These are phyloP conservation scores for Linum usitatissimum DNA, from an alignment of 345 rosid species.

Conservation along the genomic window DNA sequence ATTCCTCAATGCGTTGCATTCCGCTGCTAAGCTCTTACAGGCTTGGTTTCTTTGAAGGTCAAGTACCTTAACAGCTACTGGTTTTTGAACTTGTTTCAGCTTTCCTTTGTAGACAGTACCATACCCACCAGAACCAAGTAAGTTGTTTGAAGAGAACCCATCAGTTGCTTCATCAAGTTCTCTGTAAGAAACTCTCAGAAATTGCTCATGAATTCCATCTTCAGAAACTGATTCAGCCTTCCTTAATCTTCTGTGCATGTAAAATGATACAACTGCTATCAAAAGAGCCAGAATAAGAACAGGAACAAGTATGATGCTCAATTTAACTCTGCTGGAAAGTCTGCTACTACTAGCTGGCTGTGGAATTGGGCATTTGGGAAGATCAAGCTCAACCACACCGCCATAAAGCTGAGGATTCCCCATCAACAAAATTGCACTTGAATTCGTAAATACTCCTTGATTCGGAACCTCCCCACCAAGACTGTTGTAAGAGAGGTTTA, in stretches of 20 bases:
- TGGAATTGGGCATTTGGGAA: not conserved
- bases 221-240: not conserved
- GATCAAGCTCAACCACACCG: not conserved
- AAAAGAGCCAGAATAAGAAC: not conserved
- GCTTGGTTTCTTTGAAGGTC: constrained; percentile 2
- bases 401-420: constrained; percentile 6
- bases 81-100: not conserved
- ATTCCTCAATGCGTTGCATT: constrained; percentile 10
- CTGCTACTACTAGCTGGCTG: no score
- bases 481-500: constrained; percentile 3
- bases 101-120: constrained; percentile 13
- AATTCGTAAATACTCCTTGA: not conserved
- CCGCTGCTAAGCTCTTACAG: constrained; percentile 8
- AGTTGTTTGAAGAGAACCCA: constrained; percentile 6
- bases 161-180: constrained; percentile 6
- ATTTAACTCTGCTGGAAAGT: no score
- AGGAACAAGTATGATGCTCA: no score
- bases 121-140: constrained; percentile 9
- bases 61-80: constrained; percentile 10
- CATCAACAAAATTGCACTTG: not conserved
- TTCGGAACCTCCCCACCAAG: not conserved
- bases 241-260: not conserved
- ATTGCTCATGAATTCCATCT: not conserved
- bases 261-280: not conserved
- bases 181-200: constrained; percentile 2